Conservation (phyloP, 345 rosid species). For the Pistacia vera region DNA sequence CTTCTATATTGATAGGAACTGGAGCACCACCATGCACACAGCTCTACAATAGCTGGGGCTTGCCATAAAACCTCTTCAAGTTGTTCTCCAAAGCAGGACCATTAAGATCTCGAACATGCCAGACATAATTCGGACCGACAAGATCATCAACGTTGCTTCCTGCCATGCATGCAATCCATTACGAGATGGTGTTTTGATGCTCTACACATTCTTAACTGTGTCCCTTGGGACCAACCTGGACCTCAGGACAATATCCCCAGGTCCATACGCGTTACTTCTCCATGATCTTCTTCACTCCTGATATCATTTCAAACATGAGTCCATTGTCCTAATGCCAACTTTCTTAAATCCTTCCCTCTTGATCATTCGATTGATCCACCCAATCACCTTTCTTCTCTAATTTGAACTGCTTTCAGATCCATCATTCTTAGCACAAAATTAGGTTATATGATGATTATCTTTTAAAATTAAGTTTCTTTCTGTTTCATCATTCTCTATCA, state of each 20-base stretch:
- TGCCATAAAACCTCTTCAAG: slow-evolving; percentile 76
- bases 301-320: slow-evolving; percentile 66
- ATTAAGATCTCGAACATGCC: slow-evolving; percentile 69
- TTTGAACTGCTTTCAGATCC: slow-evolving; percentile 8
- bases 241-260: slow-evolving; percentile 82
- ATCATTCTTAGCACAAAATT: slow-evolving; percentile 11
- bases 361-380: slow-evolving; percentile 15
- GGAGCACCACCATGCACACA: slow-evolving; percentile 76
- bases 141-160: slow-evolving; percentile 82
- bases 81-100: slow-evolving; percentile 59
- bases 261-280: slow-evolving; percentile 70
- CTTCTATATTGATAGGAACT: slow-evolving; percentile 66
- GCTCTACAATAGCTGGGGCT: slow-evolving; percentile 88
- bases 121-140: slow-evolving; percentile 76
- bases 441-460: slow-evolving; percentile 2
- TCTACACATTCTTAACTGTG: slow-evolving; percentile 86
- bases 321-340: slow-evolving; percentile 52
- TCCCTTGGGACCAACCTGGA: slow-evolving; percentile 93
- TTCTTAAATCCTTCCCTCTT: slow-evolving; percentile 32
- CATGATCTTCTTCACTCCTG: slow-evolving; percentile 65
- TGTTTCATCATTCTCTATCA: slow-evolving; percentile 19
- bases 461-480: background rate
- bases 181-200: slow-evolving; percentile 80
- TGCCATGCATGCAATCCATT: slow-evolving; percentile 91
- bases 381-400: slow-evolving; percentile 8